phyloP scores from a whole-genome alignment of 2,329 filamentous ascomycete species.

The Fusarium luffae region DNA sequence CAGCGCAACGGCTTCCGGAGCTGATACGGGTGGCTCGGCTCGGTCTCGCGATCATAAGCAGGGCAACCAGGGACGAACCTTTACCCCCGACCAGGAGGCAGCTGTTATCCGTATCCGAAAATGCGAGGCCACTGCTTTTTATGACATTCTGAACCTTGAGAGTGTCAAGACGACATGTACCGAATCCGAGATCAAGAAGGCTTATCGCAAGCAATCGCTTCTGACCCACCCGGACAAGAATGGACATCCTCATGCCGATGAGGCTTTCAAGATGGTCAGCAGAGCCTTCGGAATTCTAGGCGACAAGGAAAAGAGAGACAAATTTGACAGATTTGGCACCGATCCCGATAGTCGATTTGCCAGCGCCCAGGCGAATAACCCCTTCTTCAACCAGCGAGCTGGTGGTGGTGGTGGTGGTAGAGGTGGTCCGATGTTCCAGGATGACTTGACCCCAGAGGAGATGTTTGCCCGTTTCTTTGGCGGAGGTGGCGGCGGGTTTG shows the following conservation, averaged over 20 bases:
- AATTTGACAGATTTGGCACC: constrained; percentile 88
- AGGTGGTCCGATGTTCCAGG: constrained; percentile 77
- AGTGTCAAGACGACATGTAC: constrained; percentile 71
- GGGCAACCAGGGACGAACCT: constrained; percentile 79
- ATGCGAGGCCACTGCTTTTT: constrained; percentile 89
- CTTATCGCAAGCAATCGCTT: constrained; percentile 92
- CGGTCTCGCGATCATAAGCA: constrained; percentile 76
- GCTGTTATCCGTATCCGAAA: constrained; percentile 89
- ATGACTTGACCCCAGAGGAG: constrained; percentile 95
- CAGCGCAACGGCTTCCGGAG: constrained; percentile 65
- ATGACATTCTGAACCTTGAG: constrained; percentile 88
- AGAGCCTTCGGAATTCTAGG: constrained; percentile 92
- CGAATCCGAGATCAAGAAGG: constrained; percentile 94
- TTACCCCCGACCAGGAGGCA: constrained; percentile 89
- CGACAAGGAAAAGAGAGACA: constrained; percentile 86
- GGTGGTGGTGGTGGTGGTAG: constrained; percentile 55
- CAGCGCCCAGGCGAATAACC: constrained; percentile 67
- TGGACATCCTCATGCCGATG: constrained; percentile 92
- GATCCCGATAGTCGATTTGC: constrained; percentile 92
- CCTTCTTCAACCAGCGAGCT: constrained; percentile 69
- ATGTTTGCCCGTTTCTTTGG: constrained; percentile 98
- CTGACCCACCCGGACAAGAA: constrained; percentile 99
- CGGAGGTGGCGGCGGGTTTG: constrained; percentile 69
- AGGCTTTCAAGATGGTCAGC: constrained; percentile 98
- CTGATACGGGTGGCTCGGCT: constrained; percentile 60